These are phyloP conservation scores for Sporothrix globosa DNA, from an alignment of 2,329 filamentous ascomycete species.

Conservation along the genomic window DNA sequence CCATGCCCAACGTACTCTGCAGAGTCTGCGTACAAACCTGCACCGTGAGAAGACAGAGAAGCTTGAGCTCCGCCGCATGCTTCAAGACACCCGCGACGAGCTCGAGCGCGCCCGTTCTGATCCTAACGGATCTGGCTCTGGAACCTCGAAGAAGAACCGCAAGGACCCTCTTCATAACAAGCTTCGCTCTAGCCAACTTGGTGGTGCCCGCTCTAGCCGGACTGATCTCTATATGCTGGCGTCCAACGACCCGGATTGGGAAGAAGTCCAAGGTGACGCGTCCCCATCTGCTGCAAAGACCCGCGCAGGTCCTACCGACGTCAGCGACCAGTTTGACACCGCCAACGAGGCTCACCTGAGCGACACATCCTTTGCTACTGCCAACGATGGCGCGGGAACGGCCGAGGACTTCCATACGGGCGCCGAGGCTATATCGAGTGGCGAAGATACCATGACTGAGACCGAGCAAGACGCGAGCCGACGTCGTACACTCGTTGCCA, in stretches of 20 bases:
- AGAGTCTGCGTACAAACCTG: conserved; percentile 90
- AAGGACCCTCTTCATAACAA: conserved; percentile 80
- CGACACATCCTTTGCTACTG: conserved; percentile 66
- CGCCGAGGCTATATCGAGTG: conserved; percentile 70
- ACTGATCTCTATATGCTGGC: conserved; percentile 69
- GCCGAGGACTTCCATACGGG: conserved; percentile 95
- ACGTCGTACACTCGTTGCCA: conserved; percentile 26
- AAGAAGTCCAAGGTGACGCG: conserved; percentile 69
- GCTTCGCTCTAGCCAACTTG: conserved; percentile 66
- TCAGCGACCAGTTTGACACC: conserved; percentile 75
- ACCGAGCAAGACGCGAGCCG: conserved; percentile 60
- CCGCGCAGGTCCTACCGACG: conserved; percentile 47
- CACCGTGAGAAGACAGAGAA: conserved; percentile 99
- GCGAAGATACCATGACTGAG: conserved; percentile 77
- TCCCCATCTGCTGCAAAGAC: conserved; percentile 48
- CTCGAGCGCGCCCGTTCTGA: conserved; percentile 71
- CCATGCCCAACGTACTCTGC: conserved; percentile 94
- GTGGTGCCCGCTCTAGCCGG: conserved; percentile 70
- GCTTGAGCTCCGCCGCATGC: conserved; percentile 89
- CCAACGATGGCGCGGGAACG: conserved; percentile 80
- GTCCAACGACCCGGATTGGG: conserved; percentile 83
- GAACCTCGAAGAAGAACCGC: conserved; percentile 62
- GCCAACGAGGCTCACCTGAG: conserved; percentile 68
- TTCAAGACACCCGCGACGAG: conserved; percentile 93
- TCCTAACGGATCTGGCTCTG: conserved; percentile 43